These are phyloP conservation scores for Darksidea phi DNA, from an alignment of 495 filamentous ascomycete species.

Conservation along the genomic window DNA sequence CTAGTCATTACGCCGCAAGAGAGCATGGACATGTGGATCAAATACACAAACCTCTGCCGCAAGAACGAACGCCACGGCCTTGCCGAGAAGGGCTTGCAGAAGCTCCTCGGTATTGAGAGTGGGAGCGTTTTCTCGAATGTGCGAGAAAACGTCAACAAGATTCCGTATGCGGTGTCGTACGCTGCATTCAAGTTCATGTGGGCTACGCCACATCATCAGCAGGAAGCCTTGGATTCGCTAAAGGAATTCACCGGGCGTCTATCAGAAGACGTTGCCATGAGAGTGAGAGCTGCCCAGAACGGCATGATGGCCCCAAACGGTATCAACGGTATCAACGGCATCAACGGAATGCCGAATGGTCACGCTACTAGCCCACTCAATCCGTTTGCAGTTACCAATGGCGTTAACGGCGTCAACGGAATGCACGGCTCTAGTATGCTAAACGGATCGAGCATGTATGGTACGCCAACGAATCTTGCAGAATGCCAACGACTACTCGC, in stretches of 20 bases:
- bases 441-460: conserved; percentile 28
- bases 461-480: conserved; percentile 43
- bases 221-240: conserved; percentile 70
- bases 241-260: conserved; percentile 78
- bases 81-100: conserved; percentile 93
- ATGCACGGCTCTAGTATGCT: conserved; percentile 39
- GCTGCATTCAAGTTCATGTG: conserved; percentile 93
- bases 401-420: conserved; percentile 58
- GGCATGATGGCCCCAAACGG: conserved; percentile 41
- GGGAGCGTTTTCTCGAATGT: conserved; percentile 36
- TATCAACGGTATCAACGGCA: conserved; percentile 17
- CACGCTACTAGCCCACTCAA: conserved; percentile 41
- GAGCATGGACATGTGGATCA: conserved; percentile 98
- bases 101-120: conserved; percentile 65
- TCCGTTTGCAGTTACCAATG: conserved; percentile 46
- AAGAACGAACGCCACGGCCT: conserved; percentile 92
- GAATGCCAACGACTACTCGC: conserved; percentile 78
- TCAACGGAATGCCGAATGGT: conserved; percentile 51
- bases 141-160: conserved; percentile 30
- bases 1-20: conserved; percentile 87
- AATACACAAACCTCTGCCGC: conserved; percentile 95
- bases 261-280: conserved; percentile 66
- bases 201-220: conserved; percentile 67
- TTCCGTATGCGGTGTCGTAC: conserved; percentile 70
- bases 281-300: conserved; percentile 57